These are phyloP conservation scores for Smittium culicis DNA, from an alignment of 371 early-diverging fungal genomes.

Conservation along the genomic window DNA sequence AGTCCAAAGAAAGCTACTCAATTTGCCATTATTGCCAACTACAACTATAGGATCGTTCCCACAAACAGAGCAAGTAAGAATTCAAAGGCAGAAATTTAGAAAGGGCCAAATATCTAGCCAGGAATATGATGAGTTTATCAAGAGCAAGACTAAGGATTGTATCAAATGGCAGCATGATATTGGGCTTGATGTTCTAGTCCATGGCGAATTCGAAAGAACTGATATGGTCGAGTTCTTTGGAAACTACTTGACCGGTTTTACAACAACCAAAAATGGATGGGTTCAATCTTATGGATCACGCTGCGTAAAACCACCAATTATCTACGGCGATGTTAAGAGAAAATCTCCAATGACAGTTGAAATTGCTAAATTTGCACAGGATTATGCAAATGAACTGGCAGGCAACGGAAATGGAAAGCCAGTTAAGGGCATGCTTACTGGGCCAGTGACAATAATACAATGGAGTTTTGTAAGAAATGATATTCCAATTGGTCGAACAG, in stretches of 20 bases:
- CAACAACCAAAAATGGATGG: slow-evolving; percentile 90
- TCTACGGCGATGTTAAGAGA: slow-evolving; percentile 84
- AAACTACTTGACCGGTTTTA: slow-evolving; percentile 73
- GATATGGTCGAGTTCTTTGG: slow-evolving; percentile 97
- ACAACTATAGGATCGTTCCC: slow-evolving; percentile 97
- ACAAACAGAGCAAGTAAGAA: slow-evolving; percentile 90
- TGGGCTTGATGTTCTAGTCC: slow-evolving; percentile 86
- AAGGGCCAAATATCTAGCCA: slow-evolving; percentile 56
- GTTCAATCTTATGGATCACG: slow-evolving; percentile 93
- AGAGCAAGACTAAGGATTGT: slow-evolving; percentile 67
- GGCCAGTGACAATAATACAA: slow-evolving; percentile 86
- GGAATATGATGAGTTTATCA: slow-evolving; percentile 71
- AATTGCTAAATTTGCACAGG: slow-evolving; percentile 69
- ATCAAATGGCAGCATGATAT: slow-evolving; percentile 76
- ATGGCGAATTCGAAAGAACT: slow-evolving; percentile 92
- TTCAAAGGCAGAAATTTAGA: slow-evolving; percentile 75
- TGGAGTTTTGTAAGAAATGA: slow-evolving; percentile 97
- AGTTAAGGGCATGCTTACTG: slow-evolving; percentile 95
- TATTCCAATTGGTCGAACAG: slow-evolving; percentile 67
- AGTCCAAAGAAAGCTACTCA: slow-evolving; percentile 60
- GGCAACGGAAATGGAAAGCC: slow-evolving; percentile 36
- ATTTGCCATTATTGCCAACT: slow-evolving; percentile 85
- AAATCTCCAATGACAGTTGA: slow-evolving; percentile 83
- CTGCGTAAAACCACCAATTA: slow-evolving; percentile 83
- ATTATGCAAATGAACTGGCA: slow-evolving; percentile 39